Base-by-base conservation (phyloP, 148 eudicot species). In the Persicaria maculosa region DNA sequence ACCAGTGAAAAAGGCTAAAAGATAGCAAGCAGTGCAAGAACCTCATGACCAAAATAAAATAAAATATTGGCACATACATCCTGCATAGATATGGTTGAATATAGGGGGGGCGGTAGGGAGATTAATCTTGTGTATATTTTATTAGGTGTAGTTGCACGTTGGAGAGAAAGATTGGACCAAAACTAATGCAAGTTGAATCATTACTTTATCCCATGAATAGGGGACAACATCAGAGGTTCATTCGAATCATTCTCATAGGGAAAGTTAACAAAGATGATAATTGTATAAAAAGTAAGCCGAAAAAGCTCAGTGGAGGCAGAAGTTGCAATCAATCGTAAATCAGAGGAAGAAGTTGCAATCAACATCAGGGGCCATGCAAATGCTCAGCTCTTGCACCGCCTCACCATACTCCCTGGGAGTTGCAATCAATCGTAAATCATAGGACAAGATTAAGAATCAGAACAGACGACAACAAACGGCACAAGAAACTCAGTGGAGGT, bases 341-440 rank as follows among this genome's bases (percentile, higher is more conserved):
- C 22, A 22, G 22, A 22, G 22, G 22, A 22, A 0, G 22, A 22
- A 22, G 22, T 22, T 22, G 22, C 22, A 22, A 22, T 22, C 22
- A 22, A 22, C 22, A 22, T 22, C 22, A 22, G 22, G 22, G 54
- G 97, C 98, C 98, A 93, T 93, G 86, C 97, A 93, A 72, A 93
- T 93, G 83, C 98, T 93, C 44, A 93, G 91, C 86, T 93, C 98
- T 86, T 91, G 94, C 58, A 93, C 94, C 11, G 98, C 92, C 75
- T 81, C 84, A 55, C 84, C 90, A 17, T 93, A 93, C 77, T 89
- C 88, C 88, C 98, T 93, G 82, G 0, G 25, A 80, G 44, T 25
- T 20, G 11, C 48, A 65, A 71, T 22, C 36, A 36, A 48, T 12
- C n/a, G 22, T 36, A n/a, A n/a, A 59, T 12, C 16, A 67, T 58